These are phyloP conservation scores for Phytophthora pini DNA, from an alignment of 352 stramenopile species.

Conservation along the genomic window DNA sequence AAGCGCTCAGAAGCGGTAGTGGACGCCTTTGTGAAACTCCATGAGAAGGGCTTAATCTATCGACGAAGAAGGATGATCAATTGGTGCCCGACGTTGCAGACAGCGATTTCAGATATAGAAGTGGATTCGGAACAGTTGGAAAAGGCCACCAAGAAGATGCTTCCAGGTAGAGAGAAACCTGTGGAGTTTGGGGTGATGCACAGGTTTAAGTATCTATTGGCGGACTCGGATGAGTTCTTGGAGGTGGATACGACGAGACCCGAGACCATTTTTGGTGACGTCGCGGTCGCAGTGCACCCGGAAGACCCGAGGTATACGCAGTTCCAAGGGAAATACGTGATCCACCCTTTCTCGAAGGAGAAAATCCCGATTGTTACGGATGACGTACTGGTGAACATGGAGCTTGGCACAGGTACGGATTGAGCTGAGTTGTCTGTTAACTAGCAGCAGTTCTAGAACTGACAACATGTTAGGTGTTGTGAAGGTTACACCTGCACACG, in stretches of 20 bases:
- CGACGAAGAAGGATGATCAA: constrained; percentile 97
- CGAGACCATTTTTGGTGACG: constrained; percentile 99
- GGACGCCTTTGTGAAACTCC: constrained; percentile 86
- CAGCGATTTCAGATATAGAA: constrained; percentile 96
- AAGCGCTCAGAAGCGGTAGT: constrained; percentile 84
- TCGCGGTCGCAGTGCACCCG: constrained; percentile 97
- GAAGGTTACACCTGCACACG: constrained; percentile 99
- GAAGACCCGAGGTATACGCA: constrained; percentile 94
- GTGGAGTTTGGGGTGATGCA: constrained; percentile 91
- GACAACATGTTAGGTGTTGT: constrained; percentile 59
- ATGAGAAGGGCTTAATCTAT: constrained; percentile 98
- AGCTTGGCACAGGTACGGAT: constrained; percentile 96
- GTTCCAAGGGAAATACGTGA: constrained; percentile 95
- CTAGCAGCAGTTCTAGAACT: background rate
- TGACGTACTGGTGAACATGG: constrained; percentile 97
- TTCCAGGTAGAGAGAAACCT: constrained; percentile 73
- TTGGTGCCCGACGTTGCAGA: constrained; percentile 97
- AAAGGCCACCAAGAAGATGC: constrained; percentile 70
- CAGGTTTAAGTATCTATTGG: constrained; percentile 76
- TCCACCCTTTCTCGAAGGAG: constrained; percentile 94
- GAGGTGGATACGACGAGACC: constrained; percentile 97
- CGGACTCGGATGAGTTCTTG: constrained; percentile 74
- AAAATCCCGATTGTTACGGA: constrained; percentile 97
- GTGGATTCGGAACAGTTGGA: constrained; percentile 98
- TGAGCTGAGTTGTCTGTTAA: constrained; percentile 20